Percentiles rank a stretch among this genome's conserved stretches.
These are phyloP conservation scores for Aspergillus carbonarius DNA, from an alignment of 2,329 filamentous ascomycete species.

Conservation along the genomic window DNA sequence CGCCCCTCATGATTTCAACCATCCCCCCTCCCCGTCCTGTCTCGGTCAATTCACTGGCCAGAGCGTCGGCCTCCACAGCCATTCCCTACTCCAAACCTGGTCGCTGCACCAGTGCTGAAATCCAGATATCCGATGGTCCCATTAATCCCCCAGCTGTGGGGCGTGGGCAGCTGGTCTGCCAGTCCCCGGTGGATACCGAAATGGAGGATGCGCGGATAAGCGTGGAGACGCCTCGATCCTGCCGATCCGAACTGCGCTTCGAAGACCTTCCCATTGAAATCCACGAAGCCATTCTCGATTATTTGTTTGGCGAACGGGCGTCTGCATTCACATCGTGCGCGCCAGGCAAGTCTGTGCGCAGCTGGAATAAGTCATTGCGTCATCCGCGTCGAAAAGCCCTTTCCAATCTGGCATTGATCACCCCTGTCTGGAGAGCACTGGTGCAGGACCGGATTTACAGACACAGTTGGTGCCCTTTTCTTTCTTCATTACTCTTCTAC, in stretches of 20 bases:
- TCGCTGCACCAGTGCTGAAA: constrained; percentile 28
- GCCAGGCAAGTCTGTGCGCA: constrained; percentile 54
- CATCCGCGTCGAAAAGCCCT: constrained; percentile 67
- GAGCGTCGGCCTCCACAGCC: constrained; percentile 21
- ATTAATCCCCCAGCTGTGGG: constrained; percentile 20
- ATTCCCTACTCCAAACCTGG: constrained; percentile 25
- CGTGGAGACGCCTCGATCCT: constrained; percentile 10
- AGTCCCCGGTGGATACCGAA: constrained; percentile 23
- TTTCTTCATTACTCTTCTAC: background rate
- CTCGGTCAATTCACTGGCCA: constrained; percentile 34
- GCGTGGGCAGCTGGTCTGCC: constrained; percentile 22
- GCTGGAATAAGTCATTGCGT: constrained; percentile 64
- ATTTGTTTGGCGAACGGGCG: constrained; percentile 67
- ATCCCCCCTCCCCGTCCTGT: constrained; percentile 33
- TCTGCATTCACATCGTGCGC: constrained; percentile 60
- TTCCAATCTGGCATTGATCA: constrained; percentile 63
- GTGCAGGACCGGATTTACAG: constrained; percentile 72
- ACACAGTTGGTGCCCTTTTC: constrained; percentile 49
- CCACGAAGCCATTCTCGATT: constrained; percentile 69
- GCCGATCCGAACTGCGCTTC: constrained; percentile 24
- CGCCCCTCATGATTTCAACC: constrained; percentile 29
- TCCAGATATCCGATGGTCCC: constrained; percentile 25
- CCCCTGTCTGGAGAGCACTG: constrained; percentile 61
- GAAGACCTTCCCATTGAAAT: constrained; percentile 65
- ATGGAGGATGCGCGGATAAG: constrained; percentile 26